Base-by-base conservation (phyloP, 495 filamentous ascomycete species). In the Chaetomium fimeti region DNA sequence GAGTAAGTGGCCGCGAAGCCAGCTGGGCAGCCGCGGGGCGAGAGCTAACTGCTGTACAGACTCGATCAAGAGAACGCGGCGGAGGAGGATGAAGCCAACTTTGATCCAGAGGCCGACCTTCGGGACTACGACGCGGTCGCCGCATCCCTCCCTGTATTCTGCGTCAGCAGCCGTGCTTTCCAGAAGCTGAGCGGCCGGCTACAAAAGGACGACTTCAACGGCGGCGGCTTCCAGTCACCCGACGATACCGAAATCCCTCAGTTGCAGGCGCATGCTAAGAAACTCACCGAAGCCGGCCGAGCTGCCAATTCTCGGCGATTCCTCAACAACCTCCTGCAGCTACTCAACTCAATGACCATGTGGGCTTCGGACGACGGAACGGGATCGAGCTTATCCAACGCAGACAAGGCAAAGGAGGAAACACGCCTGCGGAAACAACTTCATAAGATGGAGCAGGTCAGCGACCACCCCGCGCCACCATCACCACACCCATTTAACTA, bases 61-160 rank as follows among this genome's bases (percentile, higher is more conserved):
- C 62, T 77, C 5, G 74, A 76, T 29, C 68, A 75, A 32, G 75
- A 78, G 57, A 66, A 63, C 18, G 72, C 72, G 1, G 65, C 59
- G 3, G 68, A 73, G 49, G 62, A 74, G 55, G 66, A 77, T 43
- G 75, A 76, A 28, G 65, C 49, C 1, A 67, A 60, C 38, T 75
- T 75, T 36, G 59, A 77, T 51, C 82, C 83, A 0, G 80, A 84
- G 2, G 66, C 75, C 27, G 84, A 87, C 27, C 38, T 76, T 27
- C 73, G 85, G 12, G 84, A 89, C 66, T 89, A 89, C 49, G 78
- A 85, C 3, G 75, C 83, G 45, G 78, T 89, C 15, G 85, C 86
- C 0, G 74, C 72, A 7, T 76, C 74, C 5, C 75, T 89, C 7
- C 83, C 84, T 0, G 85, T 89, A 2, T 90, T 89, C 67, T 89